phyloP scores from a whole-genome alignment of 306 rosid genomes.

The Corylus americana region DNA sequence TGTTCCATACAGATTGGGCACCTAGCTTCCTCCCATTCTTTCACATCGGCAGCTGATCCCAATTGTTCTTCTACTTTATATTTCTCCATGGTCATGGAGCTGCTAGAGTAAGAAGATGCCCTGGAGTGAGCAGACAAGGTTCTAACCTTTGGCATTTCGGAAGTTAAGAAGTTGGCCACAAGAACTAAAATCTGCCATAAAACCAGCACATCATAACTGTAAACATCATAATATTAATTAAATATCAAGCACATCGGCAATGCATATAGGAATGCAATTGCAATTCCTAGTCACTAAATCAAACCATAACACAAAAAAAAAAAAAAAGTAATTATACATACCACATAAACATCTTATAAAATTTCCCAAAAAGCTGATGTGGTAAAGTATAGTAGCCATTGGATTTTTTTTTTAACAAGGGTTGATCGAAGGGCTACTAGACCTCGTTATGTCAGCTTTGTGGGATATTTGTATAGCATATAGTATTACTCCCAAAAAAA shows the following conservation, averaged over 20 bases:
- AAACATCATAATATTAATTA: not conserved
- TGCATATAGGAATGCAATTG: not conserved
- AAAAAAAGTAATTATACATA: too few species aligned
- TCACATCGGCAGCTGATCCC: constrained; percentile 41
- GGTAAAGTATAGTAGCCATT: too few species aligned
- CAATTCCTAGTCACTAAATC: not conserved
- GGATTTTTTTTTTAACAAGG: too few species aligned
- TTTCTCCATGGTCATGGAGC: constrained; percentile 35
- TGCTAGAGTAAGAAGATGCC: constrained; percentile 53
- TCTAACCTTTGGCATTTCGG: constrained; percentile 70
- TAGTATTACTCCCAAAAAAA: not conserved
- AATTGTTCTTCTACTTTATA: constrained; percentile 33
- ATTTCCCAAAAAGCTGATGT: too few species aligned
- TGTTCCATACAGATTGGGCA: constrained; percentile 86
- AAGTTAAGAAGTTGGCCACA: constrained; percentile 25
- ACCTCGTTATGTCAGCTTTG: too few species aligned
- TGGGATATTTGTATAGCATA: too few species aligned
- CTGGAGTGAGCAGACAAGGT: constrained; percentile 46
- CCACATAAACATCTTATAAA: too few species aligned
- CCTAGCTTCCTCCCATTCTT: constrained; percentile 76
- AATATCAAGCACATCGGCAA: not conserved
- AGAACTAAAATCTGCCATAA: constrained; percentile 32
- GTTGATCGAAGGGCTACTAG: too few species aligned
- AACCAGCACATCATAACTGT: constrained; percentile 7
- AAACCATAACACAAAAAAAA: not conserved